phyloP scores from a whole-genome alignment of 2,329 filamentous ascomycete genomes.

The Alternaria gaisen region DNA sequence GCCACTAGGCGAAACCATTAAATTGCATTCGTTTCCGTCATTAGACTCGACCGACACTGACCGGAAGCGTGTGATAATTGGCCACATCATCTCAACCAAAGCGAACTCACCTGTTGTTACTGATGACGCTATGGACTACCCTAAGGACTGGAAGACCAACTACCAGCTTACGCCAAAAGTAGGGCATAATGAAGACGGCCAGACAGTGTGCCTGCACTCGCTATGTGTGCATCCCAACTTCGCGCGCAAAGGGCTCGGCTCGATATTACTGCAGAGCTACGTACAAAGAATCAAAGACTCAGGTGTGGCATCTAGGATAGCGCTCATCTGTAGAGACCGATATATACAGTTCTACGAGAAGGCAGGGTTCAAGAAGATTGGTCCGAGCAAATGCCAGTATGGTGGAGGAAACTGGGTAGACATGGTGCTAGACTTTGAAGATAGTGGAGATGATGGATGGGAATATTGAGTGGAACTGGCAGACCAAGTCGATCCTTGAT shows the following conservation, averaged over 20 bases:
- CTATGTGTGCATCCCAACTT: slow-evolving; percentile 80
- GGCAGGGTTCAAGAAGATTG: slow-evolving; percentile 74
- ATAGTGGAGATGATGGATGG: slow-evolving; percentile 10
- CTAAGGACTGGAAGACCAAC: slow-evolving; percentile 69
- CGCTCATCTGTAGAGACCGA: slow-evolving; percentile 78
- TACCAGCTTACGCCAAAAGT: slow-evolving; percentile 49
- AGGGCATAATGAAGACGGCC: slow-evolving; percentile 77
- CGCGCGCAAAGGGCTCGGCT: slow-evolving; percentile 77
- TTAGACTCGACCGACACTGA: slow-evolving; percentile 68
- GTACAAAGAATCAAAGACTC: slow-evolving; percentile 77
- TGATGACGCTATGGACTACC: slow-evolving; percentile 79
- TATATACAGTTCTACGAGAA: slow-evolving; percentile 78
- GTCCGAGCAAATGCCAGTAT: slow-evolving; percentile 74
- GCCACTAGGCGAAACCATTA: slow-evolving; percentile 60
- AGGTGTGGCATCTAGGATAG: slow-evolving; percentile 74
- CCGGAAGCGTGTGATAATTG: slow-evolving; percentile 73
- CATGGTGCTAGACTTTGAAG: slow-evolving; percentile 66
- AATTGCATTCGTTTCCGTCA: slow-evolving; percentile 62
- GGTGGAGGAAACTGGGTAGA: slow-evolving; percentile 84
- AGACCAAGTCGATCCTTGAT: not conserved
- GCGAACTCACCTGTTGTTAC: slow-evolving; percentile 70
- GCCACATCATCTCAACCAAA: slow-evolving; percentile 79
- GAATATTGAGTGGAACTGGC: slow-evolving; percentile 2
- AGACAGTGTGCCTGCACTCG: slow-evolving; percentile 83
- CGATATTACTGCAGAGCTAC: slow-evolving; percentile 77